Base-by-base conservation (phyloP, 495 filamentous ascomycete genomes). In the Lasiosphaeria ovina region DNA sequence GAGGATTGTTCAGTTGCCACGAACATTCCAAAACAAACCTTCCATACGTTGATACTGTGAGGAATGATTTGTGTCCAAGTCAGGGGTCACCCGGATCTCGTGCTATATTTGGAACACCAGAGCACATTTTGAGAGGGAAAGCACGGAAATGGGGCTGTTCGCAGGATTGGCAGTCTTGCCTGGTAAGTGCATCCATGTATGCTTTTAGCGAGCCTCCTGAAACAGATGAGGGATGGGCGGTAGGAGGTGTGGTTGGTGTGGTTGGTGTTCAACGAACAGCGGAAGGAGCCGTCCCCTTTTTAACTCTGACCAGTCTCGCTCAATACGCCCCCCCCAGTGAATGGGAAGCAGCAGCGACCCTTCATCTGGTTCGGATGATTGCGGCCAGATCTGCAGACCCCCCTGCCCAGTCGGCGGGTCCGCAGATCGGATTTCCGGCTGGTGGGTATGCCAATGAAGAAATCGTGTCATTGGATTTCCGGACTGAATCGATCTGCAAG, bases 361-460 rank as follows among this genome's bases (percentile, higher is more conserved):
- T 60, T 53, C 53, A 47, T 52, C 57, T 48, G 48, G 56, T 33
- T 47, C 55, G 55, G 60, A 50, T 66, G 55, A 63, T 59, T 59
- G 63, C 53, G 51, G 45, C 47, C 31, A 66, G 60, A 63, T 55
- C 45, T 64, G 24, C 54, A 55, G 16, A 45, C 24, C 36, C 55
- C 16, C 12, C 16, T 24, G 24, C 24, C 24, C 24, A 24, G 24
- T 24, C 24, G 24, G 24, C 24, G 32, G 35, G 31, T 33, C 44
- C 48, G 44, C 44, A 47, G 44, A 47, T 47, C 44, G 44, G 44
- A 2, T 47, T n/a, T n/a, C 11, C 16, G 44, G 44, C 44, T 14
- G 44, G 44, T 14, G 44, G 45, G 5, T 32, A 16, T 60, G 58
- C 16, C 47, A 24, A 24, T 24, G 24, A 24, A 24, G 24, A 24